Percentiles rank a stretch among this genome's conserved stretches.
phyloP scores from a whole-genome alignment of 331 rosid genomes.

The Phaseolus coccineus region DNA sequence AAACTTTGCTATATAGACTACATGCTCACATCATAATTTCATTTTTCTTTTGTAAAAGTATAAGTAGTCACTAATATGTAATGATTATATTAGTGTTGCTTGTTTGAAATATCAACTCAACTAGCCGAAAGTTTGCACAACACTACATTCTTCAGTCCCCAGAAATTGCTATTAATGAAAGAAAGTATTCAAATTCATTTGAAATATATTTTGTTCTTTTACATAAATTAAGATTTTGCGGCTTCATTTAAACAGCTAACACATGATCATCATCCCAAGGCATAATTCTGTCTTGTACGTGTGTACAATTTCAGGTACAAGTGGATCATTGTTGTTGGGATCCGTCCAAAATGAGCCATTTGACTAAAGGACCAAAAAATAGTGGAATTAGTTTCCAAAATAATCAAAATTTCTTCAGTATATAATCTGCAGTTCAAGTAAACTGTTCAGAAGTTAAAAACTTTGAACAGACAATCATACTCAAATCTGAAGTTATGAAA shows the following conservation, averaged over 20 bases:
- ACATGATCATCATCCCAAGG: slow-evolving; percentile 74
- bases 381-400: slow-evolving; percentile 3
- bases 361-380: slow-evolving; percentile 75
- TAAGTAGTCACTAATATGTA: neutral
- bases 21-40: neutral
- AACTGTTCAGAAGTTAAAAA: slow-evolving; percentile 2
- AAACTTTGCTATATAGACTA: neutral
- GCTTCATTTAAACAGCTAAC: slow-evolving; percentile 39
- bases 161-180: slow-evolving; percentile 53
- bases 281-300: slow-evolving; percentile 92
- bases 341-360: slow-evolving; percentile 85
- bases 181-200: slow-evolving; percentile 51
- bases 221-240: slow-evolving; percentile 51
- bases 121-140: slow-evolving; percentile 51
- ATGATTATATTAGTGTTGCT: slow-evolving; percentile 26
- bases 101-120: slow-evolving; percentile 40
- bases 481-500: neutral
- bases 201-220: slow-evolving; percentile 43
- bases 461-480: neutral
- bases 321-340: slow-evolving; percentile 90
- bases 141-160: slow-evolving; percentile 51
- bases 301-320: slow-evolving; percentile 90
- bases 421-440: neutral
- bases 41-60: no score
- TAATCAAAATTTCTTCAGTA: neutral